These are phyloP conservation scores for Saturnispora besseyi DNA, from an alignment of 805 yeast species.

Conservation along the genomic window DNA sequence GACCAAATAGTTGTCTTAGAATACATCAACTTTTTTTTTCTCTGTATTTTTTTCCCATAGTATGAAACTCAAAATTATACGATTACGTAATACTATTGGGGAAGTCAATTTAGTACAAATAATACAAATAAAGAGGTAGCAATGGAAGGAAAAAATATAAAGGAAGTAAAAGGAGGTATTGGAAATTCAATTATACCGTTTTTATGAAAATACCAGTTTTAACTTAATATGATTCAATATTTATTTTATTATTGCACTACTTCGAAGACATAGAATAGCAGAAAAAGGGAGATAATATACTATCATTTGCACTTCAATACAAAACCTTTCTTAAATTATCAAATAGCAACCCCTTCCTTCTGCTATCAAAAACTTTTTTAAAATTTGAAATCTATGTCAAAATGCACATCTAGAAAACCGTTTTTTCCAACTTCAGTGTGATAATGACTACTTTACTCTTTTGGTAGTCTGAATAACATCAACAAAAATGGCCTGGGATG, in stretches of 20 bases:
- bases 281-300: too few species aligned
- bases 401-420: not conserved
- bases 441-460: not conserved
- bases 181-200: too few species aligned
- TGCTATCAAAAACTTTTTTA: not conserved
- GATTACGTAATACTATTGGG: not conserved
- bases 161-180: not conserved
- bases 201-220: too few species aligned
- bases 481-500: slow-evolving; percentile 45
- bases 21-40: not conserved
- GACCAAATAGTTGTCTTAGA: not conserved
- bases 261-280: too few species aligned
- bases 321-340: too few species aligned
- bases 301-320: too few species aligned
- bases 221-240: too few species aligned
- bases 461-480: not conserved
- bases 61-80: not conserved
- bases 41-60: not conserved
- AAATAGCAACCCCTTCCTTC: too few species aligned
- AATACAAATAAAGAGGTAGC: not conserved
- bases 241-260: too few species aligned
- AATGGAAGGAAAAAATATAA: not conserved
- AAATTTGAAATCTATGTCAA: not conserved
- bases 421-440: not conserved
- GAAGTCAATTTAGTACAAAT: too few species aligned